Base-by-base conservation (phyloP, 2,329 filamentous ascomycete species). In the Lasiodiplodia theobromae region DNA sequence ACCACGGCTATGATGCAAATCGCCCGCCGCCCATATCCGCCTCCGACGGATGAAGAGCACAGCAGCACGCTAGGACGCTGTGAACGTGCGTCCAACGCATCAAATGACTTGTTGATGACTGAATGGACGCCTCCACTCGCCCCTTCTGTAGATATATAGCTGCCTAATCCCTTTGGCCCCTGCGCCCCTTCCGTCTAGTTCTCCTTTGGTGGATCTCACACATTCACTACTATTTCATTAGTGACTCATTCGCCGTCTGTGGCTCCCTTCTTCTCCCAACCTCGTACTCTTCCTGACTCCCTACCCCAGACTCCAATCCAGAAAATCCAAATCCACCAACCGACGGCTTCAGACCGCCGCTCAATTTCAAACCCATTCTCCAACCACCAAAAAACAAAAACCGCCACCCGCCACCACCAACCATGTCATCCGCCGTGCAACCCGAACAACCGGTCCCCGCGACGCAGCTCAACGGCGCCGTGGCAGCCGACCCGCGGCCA, bases 401-500 rank as follows among this genome's bases (percentile, higher is more conserved):
- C 54, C 34, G 18, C 57, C 53, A 31, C 56, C n/a, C 44, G 71
- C 44, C 44, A 47, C 44, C 72, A 31, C 10, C 54, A 44, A 52
- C 62, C 67, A 79, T 77, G 77, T 47, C 60, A 31, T 69, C 69
- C 63, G 31, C 40, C n/a, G 60, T 37, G 10, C 21, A 21, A 23
- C 44, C 60, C 25, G 18, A 37, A 51, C 40, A 51, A 37, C 51
- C 71, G 49, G 62, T 69, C 70, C 47, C 53, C 12, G 14, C 31
- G 52, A 69, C 65, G 76, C 73, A 47, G 44, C 44, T 47, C 52
- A 28, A 52, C 71, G 56, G 60, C 69, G 70, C 25, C 54, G 21
- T 18, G 21, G 52, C 69, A 62, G 76, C 73, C 70, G 47, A 71
- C 68, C 85, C 83, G 66, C 76, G 77, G 10, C 83, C 91, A 69